Conservation (phyloP, 140 eudicot species). For the Ambrosia hybrid region DNA sequence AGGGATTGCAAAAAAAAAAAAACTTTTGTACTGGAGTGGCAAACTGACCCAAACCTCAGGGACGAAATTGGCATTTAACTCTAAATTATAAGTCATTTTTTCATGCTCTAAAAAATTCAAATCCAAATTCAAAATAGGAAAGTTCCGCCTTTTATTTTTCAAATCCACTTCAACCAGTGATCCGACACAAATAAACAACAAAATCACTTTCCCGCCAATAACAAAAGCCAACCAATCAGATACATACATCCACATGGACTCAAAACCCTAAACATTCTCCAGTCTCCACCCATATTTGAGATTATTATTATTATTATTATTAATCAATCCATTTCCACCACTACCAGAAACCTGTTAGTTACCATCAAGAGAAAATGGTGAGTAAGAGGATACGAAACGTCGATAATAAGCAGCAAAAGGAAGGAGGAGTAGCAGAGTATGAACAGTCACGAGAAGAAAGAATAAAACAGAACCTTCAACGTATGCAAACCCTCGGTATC, state of each 20-base stretch:
- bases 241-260: slow-evolving; percentile 1
- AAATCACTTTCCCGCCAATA: slow-evolving; percentile 8
- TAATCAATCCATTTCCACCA: not conserved
- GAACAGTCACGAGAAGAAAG: slow-evolving; percentile 45
- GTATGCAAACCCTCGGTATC: slow-evolving; percentile 41
- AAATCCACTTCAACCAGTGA: not conserved
- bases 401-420: slow-evolving; percentile 22
- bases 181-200: not conserved
- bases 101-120: no score
- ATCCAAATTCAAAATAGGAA: not conserved
- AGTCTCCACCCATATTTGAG: slow-evolving; percentile 3
- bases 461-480: slow-evolving; percentile 38
- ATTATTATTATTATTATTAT: not conserved
- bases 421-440: slow-evolving; percentile 27
- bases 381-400: slow-evolving; percentile 27
- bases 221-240: not conserved
- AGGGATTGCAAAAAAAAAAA: no score
- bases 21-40: no score
- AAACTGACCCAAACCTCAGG: no score
- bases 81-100: no score
- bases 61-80: no score
- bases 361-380: slow-evolving; percentile 28
- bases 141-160: no score
- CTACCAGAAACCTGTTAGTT: not conserved
- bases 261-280: slow-evolving; percentile 31